Evolutionary conservation across 352 stramenopile genomes (phyloP).

Genomic region (Elongisporangium senticosum): DNA sequence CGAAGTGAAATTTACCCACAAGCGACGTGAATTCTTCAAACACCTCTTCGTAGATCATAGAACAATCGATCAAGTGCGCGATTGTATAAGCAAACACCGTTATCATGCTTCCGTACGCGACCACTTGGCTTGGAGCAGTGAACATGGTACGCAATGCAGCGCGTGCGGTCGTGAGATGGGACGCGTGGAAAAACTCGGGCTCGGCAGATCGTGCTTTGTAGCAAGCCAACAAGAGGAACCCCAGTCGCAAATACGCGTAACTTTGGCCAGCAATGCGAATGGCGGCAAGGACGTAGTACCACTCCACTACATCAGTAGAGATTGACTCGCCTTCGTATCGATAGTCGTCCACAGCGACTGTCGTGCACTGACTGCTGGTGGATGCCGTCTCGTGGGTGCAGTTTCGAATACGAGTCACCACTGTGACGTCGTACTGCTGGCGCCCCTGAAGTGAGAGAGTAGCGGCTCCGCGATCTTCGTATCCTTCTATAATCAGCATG

Average conservation of each 20-base stretch:
- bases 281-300: neutral
- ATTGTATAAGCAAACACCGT: neutral
- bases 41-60: neutral
- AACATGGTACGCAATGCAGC: neutral
- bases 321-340: neutral
- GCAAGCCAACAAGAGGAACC: neutral
- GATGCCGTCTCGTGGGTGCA: neutral
- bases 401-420: neutral
- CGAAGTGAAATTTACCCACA: neutral
- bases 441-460: neutral
- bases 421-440: neutral
- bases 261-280: neutral
- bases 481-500: neutral
- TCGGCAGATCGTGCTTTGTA: neutral
- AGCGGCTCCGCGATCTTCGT: neutral
- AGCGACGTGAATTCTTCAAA: neutral
- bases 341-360: neutral
- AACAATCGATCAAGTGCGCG: neutral
- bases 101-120: neutral
- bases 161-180: neutral
- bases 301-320: neutral
- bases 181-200: neutral
- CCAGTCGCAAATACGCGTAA: neutral
- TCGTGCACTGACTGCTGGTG: neutral
- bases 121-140: neutral